phyloP scores from a whole-genome alignment of 129 eudicot genomes.

The Artemisia annua region DNA sequence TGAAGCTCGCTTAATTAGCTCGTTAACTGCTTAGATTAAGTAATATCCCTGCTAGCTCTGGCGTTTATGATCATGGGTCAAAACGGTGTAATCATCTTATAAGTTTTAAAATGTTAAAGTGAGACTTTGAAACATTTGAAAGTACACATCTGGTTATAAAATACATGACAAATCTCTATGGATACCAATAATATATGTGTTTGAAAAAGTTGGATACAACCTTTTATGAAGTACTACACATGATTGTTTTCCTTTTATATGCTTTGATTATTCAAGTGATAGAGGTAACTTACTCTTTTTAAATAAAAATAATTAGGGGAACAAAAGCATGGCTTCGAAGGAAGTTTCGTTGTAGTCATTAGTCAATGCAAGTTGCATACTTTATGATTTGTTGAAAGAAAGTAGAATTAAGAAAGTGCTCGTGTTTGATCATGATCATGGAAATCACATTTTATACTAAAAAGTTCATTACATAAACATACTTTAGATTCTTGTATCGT shows the following conservation, averaged over 20 bases:
- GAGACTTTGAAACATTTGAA: no score
- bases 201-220: background rate
- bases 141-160: background rate
- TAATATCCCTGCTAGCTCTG: no score
- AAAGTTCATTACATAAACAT: constrained; percentile 11
- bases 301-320: background rate
- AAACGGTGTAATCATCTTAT: no score
- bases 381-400: constrained; percentile 27
- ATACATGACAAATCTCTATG: background rate
- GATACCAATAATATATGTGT: background rate
- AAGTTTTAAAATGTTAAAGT: no score
- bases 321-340: constrained; percentile 9
- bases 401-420: constrained; percentile 28
- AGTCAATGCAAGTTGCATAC: constrained; percentile 22
- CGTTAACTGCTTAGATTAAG: no score
- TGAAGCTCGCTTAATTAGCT: no score
- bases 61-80: no score
- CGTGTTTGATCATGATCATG: constrained; percentile 30
- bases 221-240: constrained; percentile 4
- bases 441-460: constrained; percentile 17
- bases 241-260: background rate
- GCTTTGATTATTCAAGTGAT: background rate
- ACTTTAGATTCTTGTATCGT: constrained; percentile 29
- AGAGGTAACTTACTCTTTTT: background rate
- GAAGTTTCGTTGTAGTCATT: constrained; percentile 34